Percentiles rank a stretch among this genome's conserved stretches.
Conservation (phyloP, 1,139 yeast genomes). For the Spencermartinsiella ligniputridi region DNA sequence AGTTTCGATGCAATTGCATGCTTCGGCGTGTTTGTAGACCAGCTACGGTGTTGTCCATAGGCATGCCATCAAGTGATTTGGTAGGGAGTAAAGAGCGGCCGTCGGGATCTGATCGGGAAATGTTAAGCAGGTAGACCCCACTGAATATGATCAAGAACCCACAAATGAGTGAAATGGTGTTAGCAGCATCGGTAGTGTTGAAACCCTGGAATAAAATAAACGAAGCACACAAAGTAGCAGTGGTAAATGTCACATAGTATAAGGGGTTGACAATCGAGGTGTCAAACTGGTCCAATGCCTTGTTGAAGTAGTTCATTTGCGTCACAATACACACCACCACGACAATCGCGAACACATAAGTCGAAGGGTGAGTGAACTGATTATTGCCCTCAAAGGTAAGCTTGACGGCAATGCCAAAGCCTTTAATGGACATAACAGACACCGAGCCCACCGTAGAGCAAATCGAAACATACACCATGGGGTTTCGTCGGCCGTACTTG, state of each 20-base stretch:
- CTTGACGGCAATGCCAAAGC: slow-evolving; percentile 88
- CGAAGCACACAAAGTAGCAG: slow-evolving; percentile 81
- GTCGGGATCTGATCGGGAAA: slow-evolving; percentile 64
- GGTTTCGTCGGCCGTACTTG: slow-evolving; percentile 71
- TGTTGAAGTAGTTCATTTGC: slow-evolving; percentile 91
- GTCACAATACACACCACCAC: slow-evolving; percentile 80
- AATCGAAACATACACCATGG: slow-evolving; percentile 85
- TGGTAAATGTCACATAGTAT: slow-evolving; percentile 87
- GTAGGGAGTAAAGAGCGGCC: slow-evolving; percentile 43
- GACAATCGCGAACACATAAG: slow-evolving; percentile 73
- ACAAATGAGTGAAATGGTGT: slow-evolving; percentile 76
- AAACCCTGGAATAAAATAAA: slow-evolving; percentile 84
- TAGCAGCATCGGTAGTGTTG: slow-evolving; percentile 76
- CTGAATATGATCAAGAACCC: slow-evolving; percentile 85
- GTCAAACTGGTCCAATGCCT: slow-evolving; percentile 89
- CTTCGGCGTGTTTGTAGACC: slow-evolving; percentile 68
- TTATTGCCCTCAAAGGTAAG: slow-evolving; percentile 83
- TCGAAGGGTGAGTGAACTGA: slow-evolving; percentile 80
- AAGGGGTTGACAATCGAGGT: slow-evolving; percentile 89
- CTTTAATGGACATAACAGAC: slow-evolving; percentile 88
- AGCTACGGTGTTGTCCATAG: slow-evolving; percentile 81
- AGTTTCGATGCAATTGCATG: slow-evolving; percentile 40
- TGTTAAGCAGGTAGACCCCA: slow-evolving; percentile 80
- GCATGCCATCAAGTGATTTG: slow-evolving; percentile 66
- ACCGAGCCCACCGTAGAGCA: slow-evolving; percentile 90